A percentile compares a stretch with the other conserved stretches of the same genome.
phyloP scores from a whole-genome alignment of 2,329 filamentous ascomycete genomes.

The Botrytis galanthina region DNA sequence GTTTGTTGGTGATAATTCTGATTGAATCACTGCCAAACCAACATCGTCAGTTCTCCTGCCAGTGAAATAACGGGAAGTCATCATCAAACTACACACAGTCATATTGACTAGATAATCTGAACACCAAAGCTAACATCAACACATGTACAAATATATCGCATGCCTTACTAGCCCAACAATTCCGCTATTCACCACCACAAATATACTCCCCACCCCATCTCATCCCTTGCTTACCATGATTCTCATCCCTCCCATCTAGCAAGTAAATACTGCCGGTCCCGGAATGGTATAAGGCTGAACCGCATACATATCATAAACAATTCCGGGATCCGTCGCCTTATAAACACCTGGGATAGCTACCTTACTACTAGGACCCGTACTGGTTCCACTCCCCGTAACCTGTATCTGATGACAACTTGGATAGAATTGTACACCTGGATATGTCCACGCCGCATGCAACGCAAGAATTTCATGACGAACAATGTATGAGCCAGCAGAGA shows the following conservation, averaged over 20 bases:
- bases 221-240: background rate
- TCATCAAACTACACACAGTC: background rate
- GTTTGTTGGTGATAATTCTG: rapidly evolving
- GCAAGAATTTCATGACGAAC: slow-evolving; percentile 50
- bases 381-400: slow-evolving; percentile 46
- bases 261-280: slow-evolving; percentile 42
- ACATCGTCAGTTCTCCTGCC: background rate
- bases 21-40: rapidly evolving
- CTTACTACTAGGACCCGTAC: slow-evolving; percentile 39
- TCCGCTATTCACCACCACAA: background rate
- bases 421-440: slow-evolving; percentile 33
- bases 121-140: too few species aligned
- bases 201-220: too few species aligned
- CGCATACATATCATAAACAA: slow-evolving; percentile 40
- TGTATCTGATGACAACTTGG: slow-evolving; percentile 45
- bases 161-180: background rate
- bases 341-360: slow-evolving; percentile 51
- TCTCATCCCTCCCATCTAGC: slow-evolving; percentile 20
- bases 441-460: slow-evolving; percentile 48
- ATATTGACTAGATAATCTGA: rapidly evolving
- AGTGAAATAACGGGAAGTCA: background rate
- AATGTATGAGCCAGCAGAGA: slow-evolving; percentile 54
- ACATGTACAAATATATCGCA: background rate
- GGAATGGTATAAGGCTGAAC: slow-evolving; percentile 45
- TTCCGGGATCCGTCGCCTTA: slow-evolving; percentile 44